phyloP scores from a whole-genome alignment of 2,329 filamentous ascomycete species.

The Pseudocercospora cruenta region DNA sequence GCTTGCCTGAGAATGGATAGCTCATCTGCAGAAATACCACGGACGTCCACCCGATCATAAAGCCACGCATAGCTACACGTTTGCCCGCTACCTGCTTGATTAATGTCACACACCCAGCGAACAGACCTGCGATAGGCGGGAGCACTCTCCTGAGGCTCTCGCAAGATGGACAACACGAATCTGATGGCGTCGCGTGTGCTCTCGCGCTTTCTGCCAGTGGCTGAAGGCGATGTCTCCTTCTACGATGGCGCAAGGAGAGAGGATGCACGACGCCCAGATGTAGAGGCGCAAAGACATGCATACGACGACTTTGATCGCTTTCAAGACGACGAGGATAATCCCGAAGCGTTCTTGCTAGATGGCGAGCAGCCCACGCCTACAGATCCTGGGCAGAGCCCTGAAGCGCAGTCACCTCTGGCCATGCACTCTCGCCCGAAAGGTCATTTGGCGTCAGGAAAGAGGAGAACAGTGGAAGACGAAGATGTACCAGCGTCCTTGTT shows the following conservation, averaged over 20 bases:
- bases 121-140: neutral
- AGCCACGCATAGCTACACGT: slow-evolving; percentile 1
- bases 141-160: neutral
- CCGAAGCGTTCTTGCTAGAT: slow-evolving; percentile 60
- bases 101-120: neutral
- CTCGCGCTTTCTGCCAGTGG: slow-evolving; percentile 52
- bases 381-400: slow-evolving; percentile 53
- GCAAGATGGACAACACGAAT: slow-evolving; percentile 21
- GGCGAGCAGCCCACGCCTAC: slow-evolving; percentile 37
- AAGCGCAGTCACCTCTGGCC: slow-evolving; percentile 21
- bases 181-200: slow-evolving; percentile 60
- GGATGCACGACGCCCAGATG: slow-evolving; percentile 41
- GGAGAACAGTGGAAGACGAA: slow-evolving; percentile 56
- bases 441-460: slow-evolving; percentile 38
- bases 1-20: neutral
- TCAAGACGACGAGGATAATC: slow-evolving; percentile 60
- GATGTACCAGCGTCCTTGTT: slow-evolving; percentile 67
- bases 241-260: slow-evolving; percentile 51
- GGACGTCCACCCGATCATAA: neutral
- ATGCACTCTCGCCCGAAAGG: slow-evolving; percentile 44
- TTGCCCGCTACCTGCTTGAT: neutral
- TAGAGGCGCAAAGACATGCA: slow-evolving; percentile 52
- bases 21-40: neutral
- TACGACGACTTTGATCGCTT: slow-evolving; percentile 47
- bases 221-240: slow-evolving; percentile 42